Conservation (phyloP, 148 eudicot genomes). For the Chenopodium album region DNA sequence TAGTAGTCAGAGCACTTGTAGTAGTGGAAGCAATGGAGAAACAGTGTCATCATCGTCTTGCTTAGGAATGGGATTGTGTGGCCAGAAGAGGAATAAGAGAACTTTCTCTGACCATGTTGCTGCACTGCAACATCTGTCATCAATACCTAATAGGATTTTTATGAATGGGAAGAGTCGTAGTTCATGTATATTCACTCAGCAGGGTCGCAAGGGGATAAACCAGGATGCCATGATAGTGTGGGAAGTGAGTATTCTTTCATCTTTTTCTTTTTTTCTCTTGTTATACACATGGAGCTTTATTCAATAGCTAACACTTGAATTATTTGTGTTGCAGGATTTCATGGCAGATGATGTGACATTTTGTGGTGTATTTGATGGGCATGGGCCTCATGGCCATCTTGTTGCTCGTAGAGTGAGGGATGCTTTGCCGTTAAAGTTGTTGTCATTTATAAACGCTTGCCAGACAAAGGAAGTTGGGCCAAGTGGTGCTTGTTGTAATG, state of each 20-base stretch:
- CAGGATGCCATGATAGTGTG: slow-evolving; percentile 99
- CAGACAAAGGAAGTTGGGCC: slow-evolving; percentile 61
- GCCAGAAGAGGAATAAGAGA: slow-evolving; percentile 66
- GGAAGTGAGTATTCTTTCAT: slow-evolving; percentile 64
- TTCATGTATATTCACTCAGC: slow-evolving; percentile 95
- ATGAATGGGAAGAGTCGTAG: slow-evolving; percentile 74
- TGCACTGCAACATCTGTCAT: slow-evolving; percentile 64
- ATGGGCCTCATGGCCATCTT: slow-evolving; percentile 95
- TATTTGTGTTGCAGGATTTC: slow-evolving; percentile 55
- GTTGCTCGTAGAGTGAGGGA: slow-evolving; percentile 98
- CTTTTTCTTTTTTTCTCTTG: background rate
- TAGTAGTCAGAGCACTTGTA: slow-evolving; percentile 59
- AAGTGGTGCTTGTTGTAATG: slow-evolving; percentile 50
- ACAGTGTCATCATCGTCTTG: slow-evolving; percentile 51
- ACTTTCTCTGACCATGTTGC: slow-evolving; percentile 64
- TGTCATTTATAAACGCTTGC: slow-evolving; percentile 55
- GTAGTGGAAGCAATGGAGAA: slow-evolving; percentile 66
- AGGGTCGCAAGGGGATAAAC: slow-evolving; percentile 97
- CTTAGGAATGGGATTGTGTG: slow-evolving; percentile 45
- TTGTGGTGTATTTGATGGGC: slow-evolving; percentile 96
- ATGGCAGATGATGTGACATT: slow-evolving; percentile 80
- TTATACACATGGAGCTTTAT: slow-evolving; percentile 1
- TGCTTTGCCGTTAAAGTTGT: slow-evolving; percentile 64
- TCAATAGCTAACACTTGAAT: slow-evolving; percentile 11
- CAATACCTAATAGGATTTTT: slow-evolving; percentile 73